These are phyloP conservation scores for Bolboschoenus planiculmis DNA, from an alignment of 176 grass and related monocot species.

Conservation along the genomic window DNA sequence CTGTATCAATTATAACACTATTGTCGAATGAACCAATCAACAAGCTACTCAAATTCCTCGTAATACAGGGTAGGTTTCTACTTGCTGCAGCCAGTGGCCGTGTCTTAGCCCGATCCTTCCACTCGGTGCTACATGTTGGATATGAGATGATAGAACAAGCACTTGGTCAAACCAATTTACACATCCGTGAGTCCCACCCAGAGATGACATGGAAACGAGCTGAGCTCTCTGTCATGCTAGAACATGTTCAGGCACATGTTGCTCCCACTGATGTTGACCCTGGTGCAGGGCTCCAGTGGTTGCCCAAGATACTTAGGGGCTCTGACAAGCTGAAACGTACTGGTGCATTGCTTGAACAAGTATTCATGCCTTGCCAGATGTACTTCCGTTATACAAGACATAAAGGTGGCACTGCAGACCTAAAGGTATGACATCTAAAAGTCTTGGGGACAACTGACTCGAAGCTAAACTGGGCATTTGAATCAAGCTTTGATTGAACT, in stretches of 20 bases:
- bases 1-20: background rate
- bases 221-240: constrained; percentile 79
- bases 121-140: constrained; percentile 94
- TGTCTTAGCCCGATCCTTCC: constrained; percentile 83
- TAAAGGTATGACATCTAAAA: constrained; percentile 56
- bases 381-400: constrained; percentile 91
- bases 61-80: constrained; percentile 87
- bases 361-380: constrained; percentile 99
- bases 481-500: background rate
- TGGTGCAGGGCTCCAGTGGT: constrained; percentile 97
- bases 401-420: constrained; percentile 90
- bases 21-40: background rate
- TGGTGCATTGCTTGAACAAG: constrained; percentile 89
- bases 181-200: constrained; percentile 69
- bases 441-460: background rate
- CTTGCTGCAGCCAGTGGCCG: constrained; percentile 94
- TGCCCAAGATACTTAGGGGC: constrained; percentile 69
- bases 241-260: constrained; percentile 99
- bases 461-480: background rate
- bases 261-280: constrained; percentile 97
- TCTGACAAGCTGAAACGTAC: constrained; percentile 87
- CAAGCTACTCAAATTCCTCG: background rate
- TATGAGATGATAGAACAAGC: constrained; percentile 95
- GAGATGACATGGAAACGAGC: constrained; percentile 89
- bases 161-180: constrained; percentile 58